These are phyloP conservation scores for Daedaleopsis nitida DNA, from an alignment of 768 basidiomycete species.

Conservation along the genomic window DNA sequence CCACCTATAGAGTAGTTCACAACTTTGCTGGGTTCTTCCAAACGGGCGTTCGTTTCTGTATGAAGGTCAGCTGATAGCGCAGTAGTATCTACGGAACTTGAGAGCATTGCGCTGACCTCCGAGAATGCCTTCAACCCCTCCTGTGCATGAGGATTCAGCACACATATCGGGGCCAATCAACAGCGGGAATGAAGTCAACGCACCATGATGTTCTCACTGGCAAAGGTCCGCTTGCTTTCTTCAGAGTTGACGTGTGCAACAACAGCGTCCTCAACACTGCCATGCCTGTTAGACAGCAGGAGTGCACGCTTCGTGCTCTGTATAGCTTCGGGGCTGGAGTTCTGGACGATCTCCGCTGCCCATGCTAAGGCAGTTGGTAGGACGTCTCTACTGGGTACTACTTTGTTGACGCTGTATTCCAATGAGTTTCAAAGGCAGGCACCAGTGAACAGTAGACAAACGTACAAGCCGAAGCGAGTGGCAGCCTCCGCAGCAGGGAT, in stretches of 20 bases:
- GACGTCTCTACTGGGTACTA: slow-evolving; percentile 60
- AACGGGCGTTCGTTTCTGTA: slow-evolving; percentile 48
- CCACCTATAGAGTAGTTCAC: slow-evolving; percentile 23
- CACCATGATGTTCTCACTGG: slow-evolving; percentile 72
- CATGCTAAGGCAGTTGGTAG: slow-evolving; percentile 61
- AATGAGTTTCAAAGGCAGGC: not conserved
- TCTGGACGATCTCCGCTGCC: slow-evolving; percentile 58
- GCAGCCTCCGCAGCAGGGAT: slow-evolving; percentile 69
- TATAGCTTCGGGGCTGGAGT: slow-evolving; percentile 75
- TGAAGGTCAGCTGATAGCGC: too few relatives aligned
- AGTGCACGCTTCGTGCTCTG: slow-evolving; percentile 76
- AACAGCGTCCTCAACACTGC: slow-evolving; percentile 54
- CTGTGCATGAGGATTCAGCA: slow-evolving; percentile 33
- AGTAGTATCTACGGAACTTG: too few relatives aligned
- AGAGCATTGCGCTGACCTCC: slow-evolving; percentile 45
- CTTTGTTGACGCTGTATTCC: slow-evolving; percentile 64
- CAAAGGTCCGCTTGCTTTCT: slow-evolving; percentile 55
- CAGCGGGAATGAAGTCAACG: slow-evolving; percentile 9
- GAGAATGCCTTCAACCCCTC: slow-evolving; percentile 72
- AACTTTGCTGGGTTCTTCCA: slow-evolving; percentile 65
- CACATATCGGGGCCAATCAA: too few relatives aligned
- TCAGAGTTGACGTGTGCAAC: slow-evolving; percentile 45
- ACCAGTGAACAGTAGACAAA: not conserved
- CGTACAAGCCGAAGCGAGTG: slow-evolving; percentile 73
- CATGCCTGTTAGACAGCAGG: slow-evolving; percentile 50